A percentile compares a stretch with the other conserved stretches of the same genome.
These are phyloP conservation scores for Purpureocillium lavendulum DNA, from an alignment of 2,329 filamentous ascomycete genomes.

Conservation along the genomic window DNA sequence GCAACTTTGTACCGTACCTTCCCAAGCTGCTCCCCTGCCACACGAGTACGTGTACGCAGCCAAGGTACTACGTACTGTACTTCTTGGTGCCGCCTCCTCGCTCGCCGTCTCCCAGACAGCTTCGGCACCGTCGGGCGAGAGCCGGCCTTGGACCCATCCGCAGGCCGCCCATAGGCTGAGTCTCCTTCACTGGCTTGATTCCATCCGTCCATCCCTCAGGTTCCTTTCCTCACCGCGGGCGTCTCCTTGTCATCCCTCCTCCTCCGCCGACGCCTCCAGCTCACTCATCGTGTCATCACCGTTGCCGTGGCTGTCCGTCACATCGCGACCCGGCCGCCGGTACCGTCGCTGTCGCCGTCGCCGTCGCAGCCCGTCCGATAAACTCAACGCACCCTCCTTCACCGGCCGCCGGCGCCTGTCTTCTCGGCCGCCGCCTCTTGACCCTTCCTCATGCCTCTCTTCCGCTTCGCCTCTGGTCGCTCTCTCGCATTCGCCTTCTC, in stretches of 20 bases:
- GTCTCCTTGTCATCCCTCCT: background rate
- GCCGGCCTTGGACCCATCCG: slow-evolving; percentile 5
- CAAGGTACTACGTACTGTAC: too few relatives aligned
- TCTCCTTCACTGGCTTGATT: background rate
- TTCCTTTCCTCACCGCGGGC: background rate
- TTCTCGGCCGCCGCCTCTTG: background rate
- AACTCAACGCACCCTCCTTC: background rate
- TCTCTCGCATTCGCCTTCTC: slow-evolving; percentile 2
- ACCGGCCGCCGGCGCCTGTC: too few relatives aligned
- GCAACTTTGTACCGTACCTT: too few relatives aligned
- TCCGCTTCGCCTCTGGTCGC: slow-evolving; percentile 1
- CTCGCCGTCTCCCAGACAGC: background rate
- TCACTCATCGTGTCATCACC: background rate
- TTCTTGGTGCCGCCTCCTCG: too few relatives aligned
- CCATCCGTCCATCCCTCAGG: background rate
- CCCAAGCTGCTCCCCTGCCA: too few relatives aligned
- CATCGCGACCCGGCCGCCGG: background rate
- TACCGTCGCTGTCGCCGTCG: background rate
- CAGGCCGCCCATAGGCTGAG: slow-evolving; percentile 1
- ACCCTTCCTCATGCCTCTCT: slow-evolving; percentile 9
- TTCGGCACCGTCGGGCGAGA: slow-evolving; percentile 10
- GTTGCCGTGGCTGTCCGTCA: background rate
- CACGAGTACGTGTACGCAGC: too few relatives aligned
- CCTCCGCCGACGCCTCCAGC: background rate
- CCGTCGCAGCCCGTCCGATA: background rate